Evolutionary conservation across 2,329 filamentous ascomycete species (phyloP).

Genomic region (Ceratocystis diversiconidia): DNA sequence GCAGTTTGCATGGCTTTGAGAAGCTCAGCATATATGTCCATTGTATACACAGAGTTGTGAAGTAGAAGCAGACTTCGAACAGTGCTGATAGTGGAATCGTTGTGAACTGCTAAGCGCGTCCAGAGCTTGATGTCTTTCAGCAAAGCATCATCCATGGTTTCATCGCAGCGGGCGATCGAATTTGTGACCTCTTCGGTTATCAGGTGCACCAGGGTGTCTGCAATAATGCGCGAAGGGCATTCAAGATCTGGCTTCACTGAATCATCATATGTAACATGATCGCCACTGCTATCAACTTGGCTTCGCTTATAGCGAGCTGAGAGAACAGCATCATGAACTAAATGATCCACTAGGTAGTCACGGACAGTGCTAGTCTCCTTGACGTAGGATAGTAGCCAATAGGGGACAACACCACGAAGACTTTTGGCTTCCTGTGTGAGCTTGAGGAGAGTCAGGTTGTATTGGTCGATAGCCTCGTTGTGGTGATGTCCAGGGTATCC

Average conservation of each 20-base stretch:
- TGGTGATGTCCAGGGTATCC: background rate
- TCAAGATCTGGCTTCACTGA: background rate
- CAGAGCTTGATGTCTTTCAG: background rate
- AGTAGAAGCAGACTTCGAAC: background rate
- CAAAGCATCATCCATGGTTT: no score
- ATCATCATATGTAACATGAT: background rate
- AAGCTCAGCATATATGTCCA: background rate
- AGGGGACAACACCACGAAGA: background rate
- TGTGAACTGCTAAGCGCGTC: slow-evolving; percentile 5
- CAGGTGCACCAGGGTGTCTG: background rate
- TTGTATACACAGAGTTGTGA: slow-evolving; percentile 6
- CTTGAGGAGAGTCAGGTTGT: background rate
- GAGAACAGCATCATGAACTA: background rate
- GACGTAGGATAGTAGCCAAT: slow-evolving; percentile 5
- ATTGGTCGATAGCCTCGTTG: background rate
- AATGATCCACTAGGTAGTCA: background rate
- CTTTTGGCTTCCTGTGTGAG: background rate
- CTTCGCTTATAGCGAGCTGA: background rate
- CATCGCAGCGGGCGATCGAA: background rate
- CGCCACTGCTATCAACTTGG: background rate
- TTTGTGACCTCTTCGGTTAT: background rate
- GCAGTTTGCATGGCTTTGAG: background rate
- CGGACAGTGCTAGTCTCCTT: background rate
- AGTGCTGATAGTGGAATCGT: background rate
- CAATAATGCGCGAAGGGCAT: background rate